Percentiles rank a stretch among this genome's conserved stretches.
phyloP scores from a whole-genome alignment of 192 early-diverging fungal genomes.

The Entrophospora sp. region DNA sequence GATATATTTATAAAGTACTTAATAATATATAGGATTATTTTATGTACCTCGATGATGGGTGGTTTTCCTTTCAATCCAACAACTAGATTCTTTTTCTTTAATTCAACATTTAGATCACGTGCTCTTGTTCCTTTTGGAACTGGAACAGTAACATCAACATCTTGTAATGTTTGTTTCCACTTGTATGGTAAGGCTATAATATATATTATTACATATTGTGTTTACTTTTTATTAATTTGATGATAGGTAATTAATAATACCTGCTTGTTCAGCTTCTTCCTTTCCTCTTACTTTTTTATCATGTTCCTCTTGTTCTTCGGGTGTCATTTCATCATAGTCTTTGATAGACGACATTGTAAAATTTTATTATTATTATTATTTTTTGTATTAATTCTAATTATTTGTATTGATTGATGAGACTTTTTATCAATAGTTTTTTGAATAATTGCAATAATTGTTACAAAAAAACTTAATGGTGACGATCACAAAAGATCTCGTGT shows the following conservation, averaged over 20 bases:
- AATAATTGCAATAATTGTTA: too few relatives aligned
- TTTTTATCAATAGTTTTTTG: too few relatives aligned
- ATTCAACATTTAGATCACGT: conserved; percentile 53
- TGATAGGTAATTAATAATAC: not conserved
- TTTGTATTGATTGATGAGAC: too few relatives aligned
- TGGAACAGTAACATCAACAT: conserved; percentile 67
- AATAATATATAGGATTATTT: not conserved
- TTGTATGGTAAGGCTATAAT: conserved; percentile 54
- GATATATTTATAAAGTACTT: too few relatives aligned
- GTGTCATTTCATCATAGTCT: conserved; percentile 38
- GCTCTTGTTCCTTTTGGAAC: conserved; percentile 66
- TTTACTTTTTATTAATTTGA: not conserved
- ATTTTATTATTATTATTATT: too few relatives aligned
- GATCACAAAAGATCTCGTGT: too few relatives aligned
- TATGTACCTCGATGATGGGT: conserved; percentile 58
- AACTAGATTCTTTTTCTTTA: conserved; percentile 58
- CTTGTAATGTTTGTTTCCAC: conserved; percentile 78
- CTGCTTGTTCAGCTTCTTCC: conserved; percentile 51
- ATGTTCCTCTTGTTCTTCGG: conserved; percentile 36
- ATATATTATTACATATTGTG: not conserved
- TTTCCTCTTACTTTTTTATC: conserved; percentile 32
- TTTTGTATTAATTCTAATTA: too few relatives aligned
- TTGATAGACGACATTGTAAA: too few relatives aligned
- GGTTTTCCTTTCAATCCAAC: conserved; percentile 64
- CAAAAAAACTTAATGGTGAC: too few relatives aligned